Base-by-base conservation (phyloP, 768 basidiomycete species). In the Pleurotus salmoneostramineus region DNA sequence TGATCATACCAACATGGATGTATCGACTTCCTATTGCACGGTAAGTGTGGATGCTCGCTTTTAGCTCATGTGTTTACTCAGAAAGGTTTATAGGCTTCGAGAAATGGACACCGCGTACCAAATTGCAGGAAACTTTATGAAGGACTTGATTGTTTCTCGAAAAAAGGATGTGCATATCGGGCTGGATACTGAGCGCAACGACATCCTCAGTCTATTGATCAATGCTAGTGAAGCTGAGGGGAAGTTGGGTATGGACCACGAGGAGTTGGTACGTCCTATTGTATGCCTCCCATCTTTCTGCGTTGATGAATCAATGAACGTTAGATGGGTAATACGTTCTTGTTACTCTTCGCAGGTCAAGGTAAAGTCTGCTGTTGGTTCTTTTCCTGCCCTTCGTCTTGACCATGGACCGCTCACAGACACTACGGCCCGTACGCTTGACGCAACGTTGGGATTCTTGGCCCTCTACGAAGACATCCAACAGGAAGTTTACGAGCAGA, bases 281-380 rank as follows among this genome's bases (percentile, higher is more conserved):
- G 10, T 27, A 27, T 27, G 21, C 21, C 31, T 21, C 48, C 7
- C 1, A 21, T 49, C 5, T 8, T 2, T 12, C 27, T 2, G 2
- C 10, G 27, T 11, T 32, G 12, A 32, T 32, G 37, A 40, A 8
- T 10, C 48, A 27, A 8, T 27, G 8, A 8, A 7, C 31, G 12
- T 8, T 49, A 49, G 48, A 78, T 81, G 48, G 83, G 81, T 4
- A 84, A 83, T 51, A 63, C 81, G 1, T 83, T 75, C 60, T 61
- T 76, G 6, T 70, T 82, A 63, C 68, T 87, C 17, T 78, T 85
- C 43, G 83, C 84, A 40, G 84, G 85, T 10, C 81, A 84, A 64
- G 83, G 83, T 77, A 60, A 1, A 44, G 60, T 8, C 6, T 43
- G 21, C 15, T 45, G 6, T 3, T 34, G n/a, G 31, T 12, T 50